These are phyloP conservation scores for Fusarium domesticum DNA, from an alignment of 2,329 filamentous ascomycete species.

Conservation along the genomic window DNA sequence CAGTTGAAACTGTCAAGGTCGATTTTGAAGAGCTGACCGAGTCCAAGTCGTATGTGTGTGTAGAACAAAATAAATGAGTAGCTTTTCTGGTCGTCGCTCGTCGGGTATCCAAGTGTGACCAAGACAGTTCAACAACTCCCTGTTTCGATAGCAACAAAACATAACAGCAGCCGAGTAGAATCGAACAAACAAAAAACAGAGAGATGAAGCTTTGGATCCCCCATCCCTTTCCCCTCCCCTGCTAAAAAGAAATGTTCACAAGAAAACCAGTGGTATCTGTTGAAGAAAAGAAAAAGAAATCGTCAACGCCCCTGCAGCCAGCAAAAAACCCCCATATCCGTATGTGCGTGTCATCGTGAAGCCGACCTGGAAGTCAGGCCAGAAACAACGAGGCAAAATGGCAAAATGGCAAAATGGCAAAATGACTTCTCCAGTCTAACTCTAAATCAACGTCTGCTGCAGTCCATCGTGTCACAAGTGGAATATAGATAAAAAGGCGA, in stretches of 20 bases:
- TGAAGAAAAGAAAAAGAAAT: slow-evolving; percentile 16
- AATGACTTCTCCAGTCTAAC: slow-evolving; percentile 28
- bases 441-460: slow-evolving; percentile 14
- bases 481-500: slow-evolving; percentile 1
- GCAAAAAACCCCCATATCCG: slow-evolving; percentile 19
- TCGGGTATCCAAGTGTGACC: slow-evolving; percentile 5
- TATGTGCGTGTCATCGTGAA: slow-evolving; percentile 25
- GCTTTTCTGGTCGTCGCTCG: slow-evolving; percentile 3
- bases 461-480: slow-evolving; percentile 1
- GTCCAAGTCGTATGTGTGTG: neutral
- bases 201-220: no score
- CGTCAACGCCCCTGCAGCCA: slow-evolving; percentile 25
- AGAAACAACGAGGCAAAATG: slow-evolving; percentile 23
- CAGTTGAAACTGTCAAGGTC: no score
- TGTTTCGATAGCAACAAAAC: neutral
- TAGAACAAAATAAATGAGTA: neutral
- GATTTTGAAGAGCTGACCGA: neutral
- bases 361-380: slow-evolving; percentile 22
- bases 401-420: no score
- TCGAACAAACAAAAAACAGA: slow-evolving; percentile 5
- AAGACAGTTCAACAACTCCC: neutral
- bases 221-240: slow-evolving; percentile 1
- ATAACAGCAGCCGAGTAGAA: slow-evolving; percentile 7
- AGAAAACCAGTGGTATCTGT: slow-evolving; percentile 30
- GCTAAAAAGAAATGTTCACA: slow-evolving; percentile 8